Conservation (phyloP, 1,139 yeast genomes). For the Taphrina flavorubra region DNA sequence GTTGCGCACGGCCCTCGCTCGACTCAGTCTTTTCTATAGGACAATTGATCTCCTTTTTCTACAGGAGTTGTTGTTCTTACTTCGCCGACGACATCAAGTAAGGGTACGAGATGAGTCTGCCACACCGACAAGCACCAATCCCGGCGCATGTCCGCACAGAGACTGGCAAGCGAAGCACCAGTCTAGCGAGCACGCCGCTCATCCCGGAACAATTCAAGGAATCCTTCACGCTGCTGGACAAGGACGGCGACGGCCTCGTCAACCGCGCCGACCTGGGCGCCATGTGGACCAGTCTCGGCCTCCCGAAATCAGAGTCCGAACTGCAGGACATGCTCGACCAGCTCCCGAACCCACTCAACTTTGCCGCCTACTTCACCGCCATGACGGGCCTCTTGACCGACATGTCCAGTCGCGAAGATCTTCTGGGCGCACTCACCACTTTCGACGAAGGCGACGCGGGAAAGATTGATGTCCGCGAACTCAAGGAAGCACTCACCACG, state of each 20-base stretch:
- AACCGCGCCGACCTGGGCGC: constrained; percentile 64
- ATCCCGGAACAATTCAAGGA: constrained; percentile 53
- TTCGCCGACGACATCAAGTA: too few relatives aligned
- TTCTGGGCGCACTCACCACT: constrained; percentile 66
- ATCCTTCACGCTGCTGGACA: constrained; percentile 73
- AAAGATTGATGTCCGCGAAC: constrained; percentile 58
- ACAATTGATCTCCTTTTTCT: too few relatives aligned
- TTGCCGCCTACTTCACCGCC: constrained; percentile 71
- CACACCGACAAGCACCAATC: constrained; percentile 6
- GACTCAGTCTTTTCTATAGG: too few relatives aligned
- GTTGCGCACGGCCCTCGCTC: neutral
- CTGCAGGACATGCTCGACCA: constrained; percentile 55
- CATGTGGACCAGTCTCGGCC: constrained; percentile 62
- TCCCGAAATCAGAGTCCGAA: constrained; percentile 53
- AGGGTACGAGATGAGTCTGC: too few relatives aligned
- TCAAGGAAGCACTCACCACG: constrained; percentile 57
- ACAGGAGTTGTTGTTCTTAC: too few relatives aligned
- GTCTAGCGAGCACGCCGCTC: constrained; percentile 38
- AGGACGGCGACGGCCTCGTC: constrained; percentile 76
- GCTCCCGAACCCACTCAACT: constrained; percentile 68
- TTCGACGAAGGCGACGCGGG: constrained; percentile 57
- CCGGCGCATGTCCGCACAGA: constrained; percentile 7
- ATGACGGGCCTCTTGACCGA: constrained; percentile 67
- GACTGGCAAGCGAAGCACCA: constrained; percentile 28
- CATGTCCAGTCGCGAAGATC: constrained; percentile 66